These are phyloP conservation scores for Drechmeria coniospora DNA, from an alignment of 2,329 filamentous ascomycete species.

Conservation along the genomic window DNA sequence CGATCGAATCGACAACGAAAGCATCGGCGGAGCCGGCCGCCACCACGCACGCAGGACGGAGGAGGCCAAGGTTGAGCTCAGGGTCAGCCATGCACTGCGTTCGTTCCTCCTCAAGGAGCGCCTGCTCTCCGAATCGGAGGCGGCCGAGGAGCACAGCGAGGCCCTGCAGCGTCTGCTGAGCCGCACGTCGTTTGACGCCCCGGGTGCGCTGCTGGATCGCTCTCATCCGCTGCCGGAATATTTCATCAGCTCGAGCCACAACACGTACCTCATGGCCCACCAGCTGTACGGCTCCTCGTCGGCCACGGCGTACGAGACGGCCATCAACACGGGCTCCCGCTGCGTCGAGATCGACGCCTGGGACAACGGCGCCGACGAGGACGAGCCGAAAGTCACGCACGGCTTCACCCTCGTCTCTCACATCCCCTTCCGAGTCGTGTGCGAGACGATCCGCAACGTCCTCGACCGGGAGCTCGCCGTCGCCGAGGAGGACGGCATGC, in stretches of 20 bases:
- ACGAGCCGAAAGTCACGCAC: conserved; percentile 56
- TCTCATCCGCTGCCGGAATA: conserved; percentile 51
- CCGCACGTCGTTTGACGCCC: conserved; percentile 42
- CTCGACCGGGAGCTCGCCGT: conserved; percentile 40
- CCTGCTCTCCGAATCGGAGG: conserved; percentile 32
- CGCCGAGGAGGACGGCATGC: conserved; percentile 18
- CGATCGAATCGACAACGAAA: conserved; percentile 18
- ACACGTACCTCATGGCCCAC: conserved; percentile 56
- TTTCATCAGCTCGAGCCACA: conserved; percentile 59
- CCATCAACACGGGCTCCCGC: conserved; percentile 45
- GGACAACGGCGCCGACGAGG: conserved; percentile 44
- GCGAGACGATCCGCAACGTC: conserved; percentile 48
- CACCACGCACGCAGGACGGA: conserved; percentile 32
- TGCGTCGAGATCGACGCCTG: conserved; percentile 64
- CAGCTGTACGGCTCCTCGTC: conserved; percentile 51
- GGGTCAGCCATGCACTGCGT: conserved; percentile 42
- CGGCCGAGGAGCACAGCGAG: conserved; percentile 22
- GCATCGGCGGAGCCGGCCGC: conserved; percentile 45
- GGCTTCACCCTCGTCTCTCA: conserved; percentile 53
- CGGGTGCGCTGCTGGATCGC: conserved; percentile 36
- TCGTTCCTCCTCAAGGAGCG: conserved; percentile 37
- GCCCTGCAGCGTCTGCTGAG: conserved; percentile 36
- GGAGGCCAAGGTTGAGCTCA: conserved; percentile 34
- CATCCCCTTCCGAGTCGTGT: conserved; percentile 48
- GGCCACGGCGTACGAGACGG: conserved; percentile 46